Percentiles rank a stretch among this genome's conserved stretches.
These are phyloP conservation scores for Polygonum maritimum DNA, from an alignment of 148 eudicot genomes.

Conservation along the genomic window DNA sequence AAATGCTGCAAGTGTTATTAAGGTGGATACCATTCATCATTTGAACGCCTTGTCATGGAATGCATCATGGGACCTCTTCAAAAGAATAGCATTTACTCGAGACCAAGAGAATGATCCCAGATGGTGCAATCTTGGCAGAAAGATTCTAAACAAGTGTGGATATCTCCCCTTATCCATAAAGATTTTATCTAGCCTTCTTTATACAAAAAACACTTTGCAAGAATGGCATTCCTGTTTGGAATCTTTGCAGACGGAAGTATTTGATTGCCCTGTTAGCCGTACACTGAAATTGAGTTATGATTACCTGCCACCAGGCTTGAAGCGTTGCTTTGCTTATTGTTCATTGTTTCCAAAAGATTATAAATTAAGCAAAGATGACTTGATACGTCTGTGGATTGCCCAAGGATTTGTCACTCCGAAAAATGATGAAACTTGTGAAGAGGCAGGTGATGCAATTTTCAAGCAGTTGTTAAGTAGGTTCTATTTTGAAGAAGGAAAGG, in stretches of 20 bases:
- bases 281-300: conserved; percentile 25
- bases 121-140: not conserved
- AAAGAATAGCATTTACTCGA: not conserved
- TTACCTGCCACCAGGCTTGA: conserved; percentile 17
- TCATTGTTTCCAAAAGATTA: conserved; percentile 31
- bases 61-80: conserved; percentile 16
- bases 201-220: no score
- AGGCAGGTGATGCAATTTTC: conserved; percentile 11
- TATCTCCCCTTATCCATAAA: not conserved
- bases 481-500: conserved; percentile 18
- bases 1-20: not conserved
- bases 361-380: not conserved
- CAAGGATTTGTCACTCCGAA: not conserved
- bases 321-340: conserved; percentile 34
- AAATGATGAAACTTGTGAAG: conserved; percentile 9
- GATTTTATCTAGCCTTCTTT: not conserved
- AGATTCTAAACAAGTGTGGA: not conserved
- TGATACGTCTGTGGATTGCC: conserved; percentile 23
- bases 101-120: not conserved
- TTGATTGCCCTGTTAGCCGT: not conserved
- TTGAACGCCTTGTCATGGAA: conserved; percentile 17
- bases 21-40: not conserved
- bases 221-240: not conserved
- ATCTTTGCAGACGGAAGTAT: not conserved
- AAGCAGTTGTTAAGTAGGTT: conserved; percentile 18